Conservation (phyloP, 441 rosid species). For the Populus hybrid region DNA sequence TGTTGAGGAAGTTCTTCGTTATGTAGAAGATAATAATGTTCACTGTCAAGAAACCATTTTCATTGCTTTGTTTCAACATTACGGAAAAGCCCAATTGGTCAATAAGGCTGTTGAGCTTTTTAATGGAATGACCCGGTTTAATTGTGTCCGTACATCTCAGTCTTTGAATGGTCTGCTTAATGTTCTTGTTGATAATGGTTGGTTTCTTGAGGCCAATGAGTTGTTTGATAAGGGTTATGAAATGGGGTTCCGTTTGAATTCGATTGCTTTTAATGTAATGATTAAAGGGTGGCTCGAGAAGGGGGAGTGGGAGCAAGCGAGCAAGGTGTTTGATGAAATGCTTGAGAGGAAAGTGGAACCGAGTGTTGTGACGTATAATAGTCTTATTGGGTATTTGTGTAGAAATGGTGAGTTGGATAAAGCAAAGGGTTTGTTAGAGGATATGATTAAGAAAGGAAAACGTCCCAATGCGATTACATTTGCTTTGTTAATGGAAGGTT, state of each 20-base stretch:
- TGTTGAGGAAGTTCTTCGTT: conserved; percentile 51
- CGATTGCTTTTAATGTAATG: conserved; percentile 70
- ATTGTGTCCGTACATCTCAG: conserved; percentile 60
- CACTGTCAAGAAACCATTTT: conserved; percentile 65
- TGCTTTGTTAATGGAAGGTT: conserved; percentile 81
- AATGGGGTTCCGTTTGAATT: conserved; percentile 62
- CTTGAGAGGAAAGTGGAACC: conserved; percentile 66
- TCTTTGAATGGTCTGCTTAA: conserved; percentile 62
- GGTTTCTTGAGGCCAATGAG: conserved; percentile 47
- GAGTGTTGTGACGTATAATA: conserved; percentile 69
- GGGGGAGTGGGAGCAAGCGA: conserved; percentile 45
- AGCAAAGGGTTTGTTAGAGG: conserved; percentile 56
- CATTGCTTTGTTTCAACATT: conserved; percentile 62
- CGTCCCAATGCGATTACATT: conserved; percentile 63
- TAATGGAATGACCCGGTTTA: conserved; percentile 42
- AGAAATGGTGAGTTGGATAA: conserved; percentile 45
- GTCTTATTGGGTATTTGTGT: conserved; percentile 63
- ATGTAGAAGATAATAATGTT: conserved; percentile 38
- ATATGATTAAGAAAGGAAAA: conserved; percentile 54
- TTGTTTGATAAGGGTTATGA: conserved; percentile 37
- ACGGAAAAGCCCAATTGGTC: conserved; percentile 55
- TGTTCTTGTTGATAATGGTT: conserved; percentile 56
- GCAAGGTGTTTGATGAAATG: conserved; percentile 80
- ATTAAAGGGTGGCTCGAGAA: conserved; percentile 61
- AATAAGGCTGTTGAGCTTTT: conserved; percentile 59